A percentile compares a stretch with the other conserved stretches of the same genome.
phyloP scores from a whole-genome alignment of 108 stramenopile genomes.

The Fragilariopsis cylindrus region DNA sequence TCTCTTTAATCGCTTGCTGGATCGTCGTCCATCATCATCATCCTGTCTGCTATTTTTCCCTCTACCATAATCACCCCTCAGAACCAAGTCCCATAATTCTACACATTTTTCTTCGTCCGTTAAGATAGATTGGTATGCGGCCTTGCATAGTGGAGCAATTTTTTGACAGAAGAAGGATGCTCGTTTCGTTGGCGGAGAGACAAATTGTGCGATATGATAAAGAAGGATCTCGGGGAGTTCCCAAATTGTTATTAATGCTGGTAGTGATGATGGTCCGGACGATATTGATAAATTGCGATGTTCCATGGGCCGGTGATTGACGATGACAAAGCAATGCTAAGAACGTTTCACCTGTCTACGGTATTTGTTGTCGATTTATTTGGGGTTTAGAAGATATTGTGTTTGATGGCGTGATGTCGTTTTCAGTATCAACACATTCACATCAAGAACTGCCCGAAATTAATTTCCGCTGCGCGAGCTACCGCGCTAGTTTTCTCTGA shows the following conservation, averaged over 20 bases:
- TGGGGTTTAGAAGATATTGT: too few relatives aligned
- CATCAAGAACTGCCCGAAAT: too few relatives aligned
- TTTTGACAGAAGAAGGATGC: constrained; percentile 46
- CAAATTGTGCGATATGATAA: constrained; percentile 41
- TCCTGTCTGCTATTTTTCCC: neutral
- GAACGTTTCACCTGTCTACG: too few relatives aligned
- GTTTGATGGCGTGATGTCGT: too few relatives aligned
- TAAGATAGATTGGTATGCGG: constrained; percentile 22
- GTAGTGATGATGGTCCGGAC: neutral
- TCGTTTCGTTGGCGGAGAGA: constrained; percentile 39
- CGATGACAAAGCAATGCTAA: too few relatives aligned
- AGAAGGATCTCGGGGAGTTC: constrained; percentile 60
- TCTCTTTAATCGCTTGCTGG: constrained; percentile 46
- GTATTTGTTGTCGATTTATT: too few relatives aligned
- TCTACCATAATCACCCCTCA: constrained; percentile 50
- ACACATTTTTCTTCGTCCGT: constrained; percentile 30
- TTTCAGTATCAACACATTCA: too few relatives aligned
- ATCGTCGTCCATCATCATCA: constrained; percentile 21
- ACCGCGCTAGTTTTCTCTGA: too few relatives aligned
- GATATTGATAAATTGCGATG: too few relatives aligned
- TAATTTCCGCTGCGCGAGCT: too few relatives aligned
- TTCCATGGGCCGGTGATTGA: too few relatives aligned
- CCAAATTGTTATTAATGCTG: constrained; percentile 25
- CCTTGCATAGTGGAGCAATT: constrained; percentile 41
- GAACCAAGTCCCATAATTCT: constrained; percentile 45